These are phyloP conservation scores for Pseudozyma hubeiensis DNA, from an alignment of 1,284 basidiomycete species.

Conservation along the genomic window DNA sequence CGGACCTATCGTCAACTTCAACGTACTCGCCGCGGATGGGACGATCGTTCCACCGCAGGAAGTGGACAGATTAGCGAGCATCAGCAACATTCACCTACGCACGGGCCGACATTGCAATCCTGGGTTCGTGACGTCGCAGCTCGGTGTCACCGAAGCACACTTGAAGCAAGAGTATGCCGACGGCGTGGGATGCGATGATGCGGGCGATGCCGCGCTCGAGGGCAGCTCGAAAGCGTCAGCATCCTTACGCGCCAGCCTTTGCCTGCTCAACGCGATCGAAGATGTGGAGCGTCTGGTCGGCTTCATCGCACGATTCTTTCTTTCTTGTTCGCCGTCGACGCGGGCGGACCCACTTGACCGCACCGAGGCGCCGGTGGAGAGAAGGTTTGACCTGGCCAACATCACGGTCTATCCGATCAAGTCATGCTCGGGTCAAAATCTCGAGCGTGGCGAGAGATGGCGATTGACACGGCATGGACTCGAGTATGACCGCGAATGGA, in stretches of 20 bases:
- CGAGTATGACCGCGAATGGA: slow-evolving; percentile 53
- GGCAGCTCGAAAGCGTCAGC: slow-evolving; percentile 15
- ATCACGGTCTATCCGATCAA: slow-evolving; percentile 57
- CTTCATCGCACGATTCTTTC: slow-evolving; percentile 48
- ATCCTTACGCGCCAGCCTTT: slow-evolving; percentile 47
- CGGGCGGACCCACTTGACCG: too few species aligned
- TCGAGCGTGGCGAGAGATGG: slow-evolving; percentile 31
- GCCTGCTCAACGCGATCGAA: slow-evolving; percentile 45
- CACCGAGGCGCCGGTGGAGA: neutral
- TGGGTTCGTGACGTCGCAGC: slow-evolving; percentile 48
- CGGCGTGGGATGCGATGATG: slow-evolving; percentile 53
- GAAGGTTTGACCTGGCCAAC: slow-evolving; percentile 24
- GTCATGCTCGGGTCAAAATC: slow-evolving; percentile 50
- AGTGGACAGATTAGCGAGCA: slow-evolving; percentile 50
- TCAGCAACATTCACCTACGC: slow-evolving; percentile 58
- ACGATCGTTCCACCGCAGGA: slow-evolving; percentile 47
- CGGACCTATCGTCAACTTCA: slow-evolving; percentile 55
- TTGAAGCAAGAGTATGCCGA: slow-evolving; percentile 48
- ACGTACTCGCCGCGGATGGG: slow-evolving; percentile 27
- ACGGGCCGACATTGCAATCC: slow-evolving; percentile 58
- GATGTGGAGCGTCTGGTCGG: slow-evolving; percentile 47
- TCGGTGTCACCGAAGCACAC: slow-evolving; percentile 27
- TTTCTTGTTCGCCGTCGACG: slow-evolving; percentile 12
- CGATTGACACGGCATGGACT: slow-evolving; percentile 45
- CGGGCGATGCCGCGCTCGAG: slow-evolving; percentile 12